phyloP scores from a whole-genome alignment of 1,284 basidiomycete genomes.

The Chalciporus sp. region DNA sequence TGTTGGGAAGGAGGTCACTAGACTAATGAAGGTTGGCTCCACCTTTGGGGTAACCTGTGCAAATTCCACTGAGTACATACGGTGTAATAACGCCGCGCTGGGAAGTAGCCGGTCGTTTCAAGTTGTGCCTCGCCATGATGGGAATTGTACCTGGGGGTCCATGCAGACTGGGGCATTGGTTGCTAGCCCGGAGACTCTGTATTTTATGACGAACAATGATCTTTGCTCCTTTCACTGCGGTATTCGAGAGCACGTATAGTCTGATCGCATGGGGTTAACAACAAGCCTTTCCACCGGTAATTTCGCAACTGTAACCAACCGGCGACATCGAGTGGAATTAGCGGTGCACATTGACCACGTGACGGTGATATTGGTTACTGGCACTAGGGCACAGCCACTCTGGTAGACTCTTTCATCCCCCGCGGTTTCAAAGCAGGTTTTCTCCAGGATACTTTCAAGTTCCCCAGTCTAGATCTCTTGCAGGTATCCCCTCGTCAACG shows the following conservation, averaged over 20 bases:
- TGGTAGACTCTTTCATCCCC: slow-evolving; percentile 13
- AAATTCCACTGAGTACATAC: neutral
- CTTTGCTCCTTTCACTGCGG: neutral
- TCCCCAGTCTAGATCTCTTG: slow-evolving; percentile 1
- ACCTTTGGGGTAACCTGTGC: neutral
- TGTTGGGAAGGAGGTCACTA: slow-evolving; percentile 73
- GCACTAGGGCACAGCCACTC: slow-evolving; percentile 34
- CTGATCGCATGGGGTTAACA: neutral
- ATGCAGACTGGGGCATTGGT: neutral
- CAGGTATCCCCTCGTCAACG: slow-evolving; percentile 1
- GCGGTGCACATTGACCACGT: slow-evolving; percentile 19
- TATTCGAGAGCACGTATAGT: neutral
- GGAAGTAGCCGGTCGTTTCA: slow-evolving; percentile 23
- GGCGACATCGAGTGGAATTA: neutral
- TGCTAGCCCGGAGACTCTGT: neutral
- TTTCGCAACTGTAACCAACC: no score
- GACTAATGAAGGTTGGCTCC: slow-evolving; percentile 46
- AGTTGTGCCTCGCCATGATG: neutral
- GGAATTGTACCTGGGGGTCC: neutral
- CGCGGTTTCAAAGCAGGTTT: slow-evolving; percentile 5
- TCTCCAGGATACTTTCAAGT: slow-evolving; percentile 8
- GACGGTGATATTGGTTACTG: slow-evolving; percentile 10
- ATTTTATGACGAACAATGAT: neutral
- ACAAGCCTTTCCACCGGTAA: neutral
- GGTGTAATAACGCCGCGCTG: neutral